Percentiles rank a stretch among this genome's conserved stretches.
These are phyloP conservation scores for Diplodia sapinea DNA, from an alignment of 2,329 filamentous ascomycete species.

Conservation along the genomic window DNA sequence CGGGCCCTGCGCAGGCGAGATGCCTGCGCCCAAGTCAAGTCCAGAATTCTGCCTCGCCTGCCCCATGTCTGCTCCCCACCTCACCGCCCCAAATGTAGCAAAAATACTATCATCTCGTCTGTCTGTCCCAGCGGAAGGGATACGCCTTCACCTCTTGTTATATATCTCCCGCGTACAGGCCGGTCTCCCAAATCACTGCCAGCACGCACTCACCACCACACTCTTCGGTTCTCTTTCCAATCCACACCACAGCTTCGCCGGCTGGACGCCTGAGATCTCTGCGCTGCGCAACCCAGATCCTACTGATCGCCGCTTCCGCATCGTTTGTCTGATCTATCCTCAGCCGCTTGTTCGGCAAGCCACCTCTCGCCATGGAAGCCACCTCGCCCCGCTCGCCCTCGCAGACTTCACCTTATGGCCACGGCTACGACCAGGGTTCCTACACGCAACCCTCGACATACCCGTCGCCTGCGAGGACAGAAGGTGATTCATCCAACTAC, in stretches of 20 bases:
- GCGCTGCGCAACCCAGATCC: conserved; percentile 3
- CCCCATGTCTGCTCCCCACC: conserved; percentile 33
- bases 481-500: conserved; percentile 40
- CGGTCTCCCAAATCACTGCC: conserved; percentile 37
- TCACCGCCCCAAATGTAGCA: conserved; percentile 45
- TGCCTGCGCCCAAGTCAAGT: conserved; percentile 25
- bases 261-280: conserved; percentile 22
- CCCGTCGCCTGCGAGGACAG: conserved; percentile 44
- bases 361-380: conserved; percentile 20
- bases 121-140: conserved; percentile 24
- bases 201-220: conserved; percentile 12
- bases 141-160: conserved; percentile 27
- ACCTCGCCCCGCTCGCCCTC: conserved; percentile 25
- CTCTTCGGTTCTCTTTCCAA: conserved; percentile 8
- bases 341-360: conserved; percentile 3
- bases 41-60: conserved; percentile 37
- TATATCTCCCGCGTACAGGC: conserved; percentile 29
- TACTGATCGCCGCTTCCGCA: conserved; percentile 3
- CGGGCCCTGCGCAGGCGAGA: conserved; percentile 25
- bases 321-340: neutral
- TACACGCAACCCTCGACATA: conserved; percentile 42
- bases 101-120: conserved; percentile 33
- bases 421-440: conserved; percentile 5
- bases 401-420: neutral
- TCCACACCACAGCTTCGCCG: neutral